phyloP scores from a whole-genome alignment of 108 stramenopile species.

The Fistulifera pelliculosa region DNA sequence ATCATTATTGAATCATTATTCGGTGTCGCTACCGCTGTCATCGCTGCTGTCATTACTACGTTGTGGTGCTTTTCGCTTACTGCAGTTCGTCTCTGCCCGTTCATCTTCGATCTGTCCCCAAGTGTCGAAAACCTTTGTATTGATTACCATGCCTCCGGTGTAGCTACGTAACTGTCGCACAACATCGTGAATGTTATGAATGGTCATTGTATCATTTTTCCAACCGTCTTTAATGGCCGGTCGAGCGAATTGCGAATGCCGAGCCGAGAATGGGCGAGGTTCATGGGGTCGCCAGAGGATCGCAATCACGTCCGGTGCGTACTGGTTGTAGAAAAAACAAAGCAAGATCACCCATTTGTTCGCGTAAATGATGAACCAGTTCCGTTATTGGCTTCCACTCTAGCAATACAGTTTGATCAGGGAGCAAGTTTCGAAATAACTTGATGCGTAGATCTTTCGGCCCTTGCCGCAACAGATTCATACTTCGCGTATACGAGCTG shows the following conservation, averaged over 20 bases:
- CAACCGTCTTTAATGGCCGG: conserved; percentile 41
- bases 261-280: conserved; percentile 48
- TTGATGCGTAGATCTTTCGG: conserved; percentile 59
- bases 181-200: conserved; percentile 52
- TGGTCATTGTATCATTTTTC: conserved; percentile 51
- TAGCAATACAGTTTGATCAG: conserved; percentile 17
- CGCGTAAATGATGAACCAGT: conserved; percentile 39
- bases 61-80: no score
- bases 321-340: conserved; percentile 80
- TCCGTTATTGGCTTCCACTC: conserved; percentile 64
- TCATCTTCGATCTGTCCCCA: no score
- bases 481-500: conserved; percentile 51
- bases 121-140: conserved; percentile 33
- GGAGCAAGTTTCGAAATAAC: conserved; percentile 56
- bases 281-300: conserved; percentile 66
- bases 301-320: conserved; percentile 66
- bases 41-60: no score
- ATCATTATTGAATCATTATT: no score
- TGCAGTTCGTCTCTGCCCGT: no score
- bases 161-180: conserved; percentile 40
- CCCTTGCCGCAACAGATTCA: conserved; percentile 35
- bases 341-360: conserved; percentile 46
- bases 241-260: conserved; percentile 51
- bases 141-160: conserved; percentile 34
- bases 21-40: no score